phyloP scores from a whole-genome alignment of 2,329 filamentous ascomycete genomes.

The Fonsecaea multimorphosa region DNA sequence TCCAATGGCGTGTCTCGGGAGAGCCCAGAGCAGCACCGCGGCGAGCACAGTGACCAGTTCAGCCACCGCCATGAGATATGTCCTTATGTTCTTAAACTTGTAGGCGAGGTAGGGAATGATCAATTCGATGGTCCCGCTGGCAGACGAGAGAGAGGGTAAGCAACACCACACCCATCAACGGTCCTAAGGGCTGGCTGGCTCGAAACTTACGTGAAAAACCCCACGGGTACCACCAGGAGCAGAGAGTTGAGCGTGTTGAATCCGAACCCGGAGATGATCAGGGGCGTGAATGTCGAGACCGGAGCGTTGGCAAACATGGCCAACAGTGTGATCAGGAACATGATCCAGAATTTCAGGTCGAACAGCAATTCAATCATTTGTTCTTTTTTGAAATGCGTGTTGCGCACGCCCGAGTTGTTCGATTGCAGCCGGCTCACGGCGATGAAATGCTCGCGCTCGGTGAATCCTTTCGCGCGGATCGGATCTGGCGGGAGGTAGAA shows the following conservation, averaged over 20 bases:
- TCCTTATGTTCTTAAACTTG: constrained; percentile 44
- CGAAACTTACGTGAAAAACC: constrained; percentile 61
- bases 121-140: constrained; percentile 49
- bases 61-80: constrained; percentile 51
- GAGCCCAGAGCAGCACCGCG: constrained; percentile 52
- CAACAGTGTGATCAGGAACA: constrained; percentile 70
- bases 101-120: constrained; percentile 52
- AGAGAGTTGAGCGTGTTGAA: constrained; percentile 69
- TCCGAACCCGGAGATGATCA: constrained; percentile 74
- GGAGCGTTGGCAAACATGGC: constrained; percentile 74
- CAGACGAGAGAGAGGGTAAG: constrained; percentile 33
- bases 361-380: constrained; percentile 63
- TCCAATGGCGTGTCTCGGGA: constrained; percentile 51
- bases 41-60: constrained; percentile 53
- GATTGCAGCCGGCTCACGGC: constrained; percentile 68
- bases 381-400: constrained; percentile 63
- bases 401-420: constrained; percentile 68
- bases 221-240: constrained; percentile 60
- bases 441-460: constrained; percentile 64
- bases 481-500: constrained; percentile 71
- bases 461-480: constrained; percentile 71
- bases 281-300: constrained; percentile 67
- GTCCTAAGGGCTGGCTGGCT: no score
- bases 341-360: constrained; percentile 68
- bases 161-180: no score